Evolutionary conservation across 2,329 filamentous ascomycete species (phyloP).

Genomic region (Talaromyces funiculosus): DNA sequence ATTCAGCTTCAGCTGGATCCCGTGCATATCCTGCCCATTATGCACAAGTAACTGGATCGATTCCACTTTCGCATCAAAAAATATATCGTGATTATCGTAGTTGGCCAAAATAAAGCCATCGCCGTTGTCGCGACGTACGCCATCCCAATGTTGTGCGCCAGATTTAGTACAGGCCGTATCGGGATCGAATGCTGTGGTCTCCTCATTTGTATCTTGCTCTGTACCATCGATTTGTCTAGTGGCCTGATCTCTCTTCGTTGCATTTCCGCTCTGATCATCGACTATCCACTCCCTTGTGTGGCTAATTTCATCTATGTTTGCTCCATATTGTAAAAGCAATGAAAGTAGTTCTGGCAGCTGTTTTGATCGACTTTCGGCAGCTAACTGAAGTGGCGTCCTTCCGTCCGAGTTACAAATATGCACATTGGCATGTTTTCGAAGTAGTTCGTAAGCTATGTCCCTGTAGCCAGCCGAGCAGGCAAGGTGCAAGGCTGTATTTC

Average conservation of each 20-base stretch:
- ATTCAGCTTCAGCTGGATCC: slow-evolving; percentile 8
- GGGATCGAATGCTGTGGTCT: neutral
- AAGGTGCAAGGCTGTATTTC: neutral
- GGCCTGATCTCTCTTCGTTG: neutral
- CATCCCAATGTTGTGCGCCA: neutral
- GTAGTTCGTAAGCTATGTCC: neutral
- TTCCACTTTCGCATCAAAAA: slow-evolving; percentile 7
- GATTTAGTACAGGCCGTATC: neutral
- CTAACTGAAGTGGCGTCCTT: slow-evolving; percentile 1
- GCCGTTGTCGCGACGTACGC: slow-evolving; percentile 1
- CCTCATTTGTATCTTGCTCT: neutral
- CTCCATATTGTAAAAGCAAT: neutral
- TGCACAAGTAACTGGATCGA: neutral
- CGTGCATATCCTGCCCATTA: slow-evolving; percentile 6
- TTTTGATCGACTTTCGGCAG: neutral
- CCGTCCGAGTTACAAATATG: neutral
- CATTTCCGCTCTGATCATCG: no score
- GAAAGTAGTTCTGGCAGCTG: neutral
- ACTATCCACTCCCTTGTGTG: neutral
- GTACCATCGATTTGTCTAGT: no score
- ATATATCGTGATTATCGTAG: slow-evolving; percentile 7
- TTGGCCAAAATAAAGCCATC: slow-evolving; percentile 6
- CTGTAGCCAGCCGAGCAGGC: neutral
- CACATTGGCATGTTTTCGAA: neutral
- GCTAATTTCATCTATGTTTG: neutral